phyloP scores from a whole-genome alignment of 129 eudicot genomes.

The Gnaphalium uliginosum region DNA sequence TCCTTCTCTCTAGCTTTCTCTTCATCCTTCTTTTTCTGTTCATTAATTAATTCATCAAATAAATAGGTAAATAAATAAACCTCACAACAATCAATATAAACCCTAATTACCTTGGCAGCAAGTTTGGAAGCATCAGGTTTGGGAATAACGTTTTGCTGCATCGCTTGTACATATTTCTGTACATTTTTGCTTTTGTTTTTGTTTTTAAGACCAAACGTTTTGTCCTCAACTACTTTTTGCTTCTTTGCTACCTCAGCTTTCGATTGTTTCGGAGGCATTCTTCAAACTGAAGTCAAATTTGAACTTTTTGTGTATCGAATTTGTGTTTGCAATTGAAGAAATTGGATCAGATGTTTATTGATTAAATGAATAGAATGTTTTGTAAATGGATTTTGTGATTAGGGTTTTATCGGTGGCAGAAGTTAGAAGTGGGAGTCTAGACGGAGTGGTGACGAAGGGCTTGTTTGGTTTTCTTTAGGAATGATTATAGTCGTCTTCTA shows the following conservation, averaged over 20 bases:
- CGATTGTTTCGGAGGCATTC: slow-evolving; percentile 83
- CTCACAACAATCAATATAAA: not conserved
- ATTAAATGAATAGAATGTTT: not conserved
- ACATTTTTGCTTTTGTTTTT: slow-evolving; percentile 87
- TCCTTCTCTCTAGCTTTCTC: slow-evolving; percentile 87
- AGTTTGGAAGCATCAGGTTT: slow-evolving; percentile 66
- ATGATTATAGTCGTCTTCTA: slow-evolving; percentile 29
- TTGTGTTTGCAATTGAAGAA: not conserved
- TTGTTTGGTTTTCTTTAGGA: not conserved
- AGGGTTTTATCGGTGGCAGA: slow-evolving; percentile 33
- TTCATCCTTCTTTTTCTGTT: slow-evolving; percentile 88
- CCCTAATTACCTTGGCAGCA: slow-evolving; percentile 59
- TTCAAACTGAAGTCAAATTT: not conserved
- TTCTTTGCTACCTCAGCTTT: slow-evolving; percentile 81
- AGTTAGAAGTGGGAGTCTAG: slow-evolving; percentile 11
- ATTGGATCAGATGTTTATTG: not conserved
- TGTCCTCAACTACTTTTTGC: slow-evolving; percentile 86
- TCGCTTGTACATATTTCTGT: slow-evolving; percentile 79
- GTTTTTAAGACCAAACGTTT: slow-evolving; percentile 86
- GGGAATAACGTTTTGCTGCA: slow-evolving; percentile 63
- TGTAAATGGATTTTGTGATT: slow-evolving; percentile 16
- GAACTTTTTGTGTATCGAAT: not conserved
- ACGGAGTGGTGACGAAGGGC: not conserved
- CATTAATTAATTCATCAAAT: not conserved
- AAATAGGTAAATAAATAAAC: not conserved